Evolutionary conservation across 139 green algal genomes (phyloP).

Genomic region (Picocystis salinarum): DNA sequence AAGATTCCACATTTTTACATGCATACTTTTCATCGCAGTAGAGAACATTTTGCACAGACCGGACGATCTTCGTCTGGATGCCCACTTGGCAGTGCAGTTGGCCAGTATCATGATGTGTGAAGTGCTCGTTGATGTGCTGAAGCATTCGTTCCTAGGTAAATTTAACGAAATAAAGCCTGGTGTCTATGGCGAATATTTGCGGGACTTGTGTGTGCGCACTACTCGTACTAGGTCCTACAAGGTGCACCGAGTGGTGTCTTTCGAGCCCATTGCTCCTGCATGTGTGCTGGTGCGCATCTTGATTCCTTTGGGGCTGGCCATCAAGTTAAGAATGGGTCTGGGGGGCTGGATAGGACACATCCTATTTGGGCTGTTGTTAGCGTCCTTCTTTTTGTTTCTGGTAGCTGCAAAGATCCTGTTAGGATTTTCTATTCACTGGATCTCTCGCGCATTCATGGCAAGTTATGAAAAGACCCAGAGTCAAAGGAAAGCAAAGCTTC

Average conservation of each 20-base stretch:
- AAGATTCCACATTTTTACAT: constrained; percentile 50
- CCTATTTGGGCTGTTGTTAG: neutral
- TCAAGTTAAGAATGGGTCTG: neutral
- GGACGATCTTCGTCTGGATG: too few relatives aligned
- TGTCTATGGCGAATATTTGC: constrained; percentile 19
- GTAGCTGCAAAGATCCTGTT: neutral
- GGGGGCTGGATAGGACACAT: neutral
- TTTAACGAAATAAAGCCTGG: constrained; percentile 58
- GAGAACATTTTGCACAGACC: constrained; percentile 17
- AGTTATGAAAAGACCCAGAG: neutral
- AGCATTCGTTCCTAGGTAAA: constrained; percentile 77
- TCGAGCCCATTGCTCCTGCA: constrained; percentile 11
- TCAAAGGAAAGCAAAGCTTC: constrained; percentile 1
- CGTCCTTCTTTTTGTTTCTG: neutral
- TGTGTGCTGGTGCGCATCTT: constrained; percentile 6
- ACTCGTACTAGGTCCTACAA: constrained; percentile 6
- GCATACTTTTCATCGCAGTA: constrained; percentile 21
- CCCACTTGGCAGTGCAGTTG: neutral
- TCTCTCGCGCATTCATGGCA: neutral
- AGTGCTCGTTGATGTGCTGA: constrained; percentile 61
- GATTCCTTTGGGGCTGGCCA: neutral
- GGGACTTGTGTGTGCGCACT: constrained; percentile 17
- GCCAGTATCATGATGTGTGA: constrained; percentile 20
- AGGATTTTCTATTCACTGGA: neutral
- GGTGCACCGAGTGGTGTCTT: constrained; percentile 9